phyloP scores from a whole-genome alignment of 2,329 filamentous ascomycete species.

The Colletotrichum costaricense region DNA sequence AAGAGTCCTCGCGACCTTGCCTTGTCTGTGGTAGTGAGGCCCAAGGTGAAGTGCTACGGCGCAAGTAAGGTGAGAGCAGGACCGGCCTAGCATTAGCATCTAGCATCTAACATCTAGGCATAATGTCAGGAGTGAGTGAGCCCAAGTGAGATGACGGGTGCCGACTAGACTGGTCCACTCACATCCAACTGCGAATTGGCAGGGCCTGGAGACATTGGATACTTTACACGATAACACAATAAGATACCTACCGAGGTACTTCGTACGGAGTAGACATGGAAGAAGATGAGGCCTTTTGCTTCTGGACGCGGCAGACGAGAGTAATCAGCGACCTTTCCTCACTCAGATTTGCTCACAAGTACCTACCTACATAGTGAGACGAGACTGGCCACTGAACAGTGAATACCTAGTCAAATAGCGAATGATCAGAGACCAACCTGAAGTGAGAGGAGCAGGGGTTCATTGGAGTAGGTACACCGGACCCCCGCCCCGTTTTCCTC shows the following conservation, averaged over 20 bases:
- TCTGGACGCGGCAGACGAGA: not conserved
- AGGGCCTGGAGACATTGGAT: not conserved
- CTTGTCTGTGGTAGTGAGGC: slow-evolving; percentile 31
- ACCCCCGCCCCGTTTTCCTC: not conserved
- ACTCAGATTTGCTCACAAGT: too few species aligned
- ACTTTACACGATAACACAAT: too few species aligned
- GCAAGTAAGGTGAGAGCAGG: slow-evolving; percentile 5
- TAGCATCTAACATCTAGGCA: not conserved
- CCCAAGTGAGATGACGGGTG: not conserved
- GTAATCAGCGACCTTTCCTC: not conserved
- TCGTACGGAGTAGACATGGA: too few species aligned
- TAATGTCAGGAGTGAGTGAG: not conserved
- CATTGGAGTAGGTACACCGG: not conserved
- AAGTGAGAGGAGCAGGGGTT: not conserved
- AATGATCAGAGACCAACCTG: too few species aligned
- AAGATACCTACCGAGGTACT: too few species aligned
- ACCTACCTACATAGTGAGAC: too few species aligned
- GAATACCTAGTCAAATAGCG: too few species aligned
- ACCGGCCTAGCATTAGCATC: not conserved
- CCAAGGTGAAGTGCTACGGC: slow-evolving; percentile 1
- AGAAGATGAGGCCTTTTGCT: not conserved
- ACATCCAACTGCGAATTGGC: not conserved
- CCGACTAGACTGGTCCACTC: slow-evolving; percentile 2
- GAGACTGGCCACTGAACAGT: too few species aligned
- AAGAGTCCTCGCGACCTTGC: slow-evolving; percentile 26